phyloP scores from a whole-genome alignment of 2,329 filamentous ascomycete genomes.

The Eutypa lata region DNA sequence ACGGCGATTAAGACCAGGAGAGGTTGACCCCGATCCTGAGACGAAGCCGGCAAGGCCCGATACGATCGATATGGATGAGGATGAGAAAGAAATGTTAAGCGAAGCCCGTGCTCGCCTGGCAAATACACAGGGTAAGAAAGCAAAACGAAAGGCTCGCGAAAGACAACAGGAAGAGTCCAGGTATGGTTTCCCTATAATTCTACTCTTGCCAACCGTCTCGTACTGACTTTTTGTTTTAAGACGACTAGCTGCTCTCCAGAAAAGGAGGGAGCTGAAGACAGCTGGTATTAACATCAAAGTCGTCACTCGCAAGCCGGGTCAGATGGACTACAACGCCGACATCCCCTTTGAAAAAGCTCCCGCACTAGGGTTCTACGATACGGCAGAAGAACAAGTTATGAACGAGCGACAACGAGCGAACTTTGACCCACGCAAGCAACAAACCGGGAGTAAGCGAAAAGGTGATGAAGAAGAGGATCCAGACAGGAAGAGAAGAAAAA shows the following conservation, averaged over 20 bases:
- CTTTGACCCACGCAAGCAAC: slow-evolving; percentile 91
- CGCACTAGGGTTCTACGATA: slow-evolving; percentile 89
- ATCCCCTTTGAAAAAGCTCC: slow-evolving; percentile 96
- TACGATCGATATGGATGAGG: slow-evolving; percentile 96
- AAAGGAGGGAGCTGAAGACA: slow-evolving; percentile 93
- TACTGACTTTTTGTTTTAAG: slow-evolving; percentile 29
- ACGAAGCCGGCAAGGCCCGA: slow-evolving; percentile 93
- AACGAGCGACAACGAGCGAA: slow-evolving; percentile 83
- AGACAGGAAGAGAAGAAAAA: slow-evolving; percentile 80
- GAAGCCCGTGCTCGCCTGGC: slow-evolving; percentile 94
- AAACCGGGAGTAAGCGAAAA: slow-evolving; percentile 87
- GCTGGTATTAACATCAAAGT: slow-evolving; percentile 98
- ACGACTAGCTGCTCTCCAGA: slow-evolving; percentile 85
- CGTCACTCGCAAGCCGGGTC: slow-evolving; percentile 82
- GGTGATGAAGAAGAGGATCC: slow-evolving; percentile 83
- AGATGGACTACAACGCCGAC: slow-evolving; percentile 99
- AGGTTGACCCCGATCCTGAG: slow-evolving; percentile 96
- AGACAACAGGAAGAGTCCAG: slow-evolving; percentile 89
- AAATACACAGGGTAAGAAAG: slow-evolving; percentile 98
- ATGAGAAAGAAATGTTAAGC: slow-evolving; percentile 99
- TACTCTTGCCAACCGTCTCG: neutral
- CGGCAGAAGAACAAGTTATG: slow-evolving; percentile 70
- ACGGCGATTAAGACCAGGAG: slow-evolving; percentile 80
- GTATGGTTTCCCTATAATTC: neutral
- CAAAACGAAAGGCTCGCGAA: slow-evolving; percentile 94